Percentiles rank a stretch among this genome's conserved stretches.
phyloP scores from a whole-genome alignment of 768 basidiomycete genomes.

The Suillus lakei region DNA sequence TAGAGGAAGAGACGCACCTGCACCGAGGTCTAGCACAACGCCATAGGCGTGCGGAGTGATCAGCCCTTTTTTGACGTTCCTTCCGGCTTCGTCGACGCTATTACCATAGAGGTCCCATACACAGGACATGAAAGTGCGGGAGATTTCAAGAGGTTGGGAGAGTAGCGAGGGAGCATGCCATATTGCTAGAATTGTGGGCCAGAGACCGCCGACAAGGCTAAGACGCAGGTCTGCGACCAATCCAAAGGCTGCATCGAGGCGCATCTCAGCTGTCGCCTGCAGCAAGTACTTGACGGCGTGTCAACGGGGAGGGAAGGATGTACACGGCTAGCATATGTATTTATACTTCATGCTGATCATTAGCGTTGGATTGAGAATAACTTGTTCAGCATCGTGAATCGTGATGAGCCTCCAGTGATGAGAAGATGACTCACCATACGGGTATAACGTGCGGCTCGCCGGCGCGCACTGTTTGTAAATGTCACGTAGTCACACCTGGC shows the following conservation, averaged over 20 bases:
- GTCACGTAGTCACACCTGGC: no score
- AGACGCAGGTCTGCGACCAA: conserved; percentile 42
- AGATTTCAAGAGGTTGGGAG: conserved; percentile 48
- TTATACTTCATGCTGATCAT: background rate
- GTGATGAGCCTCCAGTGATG: background rate
- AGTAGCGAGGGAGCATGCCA: conserved; percentile 47
- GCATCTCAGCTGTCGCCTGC: background rate
- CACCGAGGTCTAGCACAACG: conserved; percentile 69
- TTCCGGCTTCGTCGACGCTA: conserved; percentile 48
- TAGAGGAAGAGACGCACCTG: conserved; percentile 46
- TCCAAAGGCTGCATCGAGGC: background rate
- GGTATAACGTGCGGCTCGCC: background rate
- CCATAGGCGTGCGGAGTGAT: conserved; percentile 61
- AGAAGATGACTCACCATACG: background rate
- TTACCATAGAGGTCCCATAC: conserved; percentile 59
- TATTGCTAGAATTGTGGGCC: conserved; percentile 52
- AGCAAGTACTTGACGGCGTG: background rate
- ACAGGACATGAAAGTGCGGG: conserved; percentile 59
- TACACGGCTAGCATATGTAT: background rate
- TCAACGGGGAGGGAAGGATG: background rate
- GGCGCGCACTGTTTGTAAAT: background rate
- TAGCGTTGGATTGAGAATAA: background rate
- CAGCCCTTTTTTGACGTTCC: conserved; percentile 47
- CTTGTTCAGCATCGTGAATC: background rate
- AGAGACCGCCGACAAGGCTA: conserved; percentile 42